Percentiles rank a stretch among this genome's conserved stretches.
phyloP scores from a whole-genome alignment of 495 filamentous ascomycete genomes.

The Trichoderma gamsii region DNA sequence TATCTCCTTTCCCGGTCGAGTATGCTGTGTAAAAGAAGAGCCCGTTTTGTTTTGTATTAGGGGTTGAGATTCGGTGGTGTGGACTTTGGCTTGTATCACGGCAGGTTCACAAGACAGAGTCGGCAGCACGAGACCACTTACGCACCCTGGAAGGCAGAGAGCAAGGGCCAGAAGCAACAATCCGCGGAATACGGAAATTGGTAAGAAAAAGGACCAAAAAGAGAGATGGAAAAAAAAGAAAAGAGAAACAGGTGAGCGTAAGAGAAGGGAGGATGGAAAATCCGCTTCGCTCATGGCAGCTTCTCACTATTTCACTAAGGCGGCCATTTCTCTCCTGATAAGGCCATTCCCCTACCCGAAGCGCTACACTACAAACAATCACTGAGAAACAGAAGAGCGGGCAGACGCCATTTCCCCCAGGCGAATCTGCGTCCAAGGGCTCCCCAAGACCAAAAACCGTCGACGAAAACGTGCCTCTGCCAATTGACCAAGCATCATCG shows the following conservation, averaged over 20 bases:
- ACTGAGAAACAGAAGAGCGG: not conserved
- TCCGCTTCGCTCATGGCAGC: not conserved
- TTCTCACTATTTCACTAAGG: conserved; percentile 4
- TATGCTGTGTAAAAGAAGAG: not conserved
- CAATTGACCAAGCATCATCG: conserved; percentile 18
- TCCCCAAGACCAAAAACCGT: not conserved
- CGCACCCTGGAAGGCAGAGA: not conserved
- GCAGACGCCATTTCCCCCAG: not conserved
- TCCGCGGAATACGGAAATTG: not conserved
- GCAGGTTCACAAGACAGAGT: not conserved
- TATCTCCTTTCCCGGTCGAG: not conserved
- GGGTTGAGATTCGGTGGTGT: not conserved
- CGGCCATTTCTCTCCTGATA: not conserved
- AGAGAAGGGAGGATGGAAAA: not conserved
- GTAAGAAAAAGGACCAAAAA: not conserved
- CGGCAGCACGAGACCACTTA: conserved; percentile 8
- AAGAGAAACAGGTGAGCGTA: not conserved
- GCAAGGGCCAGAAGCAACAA: not conserved
- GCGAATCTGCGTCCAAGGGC: not conserved
- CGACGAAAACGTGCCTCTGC: conserved; percentile 1
- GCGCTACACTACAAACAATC: not conserved
- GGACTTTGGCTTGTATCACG: not conserved
- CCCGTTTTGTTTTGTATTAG: not conserved
- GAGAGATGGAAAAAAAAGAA: not conserved
- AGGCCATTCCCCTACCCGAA: not conserved